phyloP scores from a whole-genome alignment of 2,329 filamentous ascomycete genomes.

The Rutstroemia sp. region DNA sequence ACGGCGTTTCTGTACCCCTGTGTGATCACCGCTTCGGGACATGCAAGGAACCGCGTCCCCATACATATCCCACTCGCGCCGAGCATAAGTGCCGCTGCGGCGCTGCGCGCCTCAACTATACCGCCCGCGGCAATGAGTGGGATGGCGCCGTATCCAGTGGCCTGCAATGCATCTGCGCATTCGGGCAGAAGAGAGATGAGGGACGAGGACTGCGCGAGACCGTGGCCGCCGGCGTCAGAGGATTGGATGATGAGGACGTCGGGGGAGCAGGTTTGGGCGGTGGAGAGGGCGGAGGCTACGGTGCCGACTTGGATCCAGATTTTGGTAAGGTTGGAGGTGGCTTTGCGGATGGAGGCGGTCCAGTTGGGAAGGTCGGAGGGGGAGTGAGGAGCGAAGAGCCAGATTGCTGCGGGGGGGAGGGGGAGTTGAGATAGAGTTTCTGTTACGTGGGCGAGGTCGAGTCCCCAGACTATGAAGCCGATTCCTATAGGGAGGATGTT shows the following conservation, averaged over 20 bases:
- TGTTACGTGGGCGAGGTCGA: constrained; percentile 30
- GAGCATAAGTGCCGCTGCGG: constrained; percentile 30
- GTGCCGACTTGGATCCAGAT: constrained; percentile 33
- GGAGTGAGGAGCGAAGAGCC: constrained; percentile 39
- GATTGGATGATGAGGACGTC: constrained; percentile 33
- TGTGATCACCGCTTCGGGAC: constrained; percentile 38
- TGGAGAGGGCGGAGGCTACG: constrained; percentile 24
- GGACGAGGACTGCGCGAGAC: constrained; percentile 25
- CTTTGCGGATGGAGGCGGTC: constrained; percentile 24
- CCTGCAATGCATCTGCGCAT: constrained; percentile 25
- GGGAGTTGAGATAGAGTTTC: constrained; percentile 26
- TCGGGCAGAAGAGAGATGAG: constrained; percentile 33
- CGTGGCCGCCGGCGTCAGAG: constrained; percentile 33
- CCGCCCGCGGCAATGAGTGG: constrained; percentile 31
- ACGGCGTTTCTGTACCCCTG: constrained; percentile 41
- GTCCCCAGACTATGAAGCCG: constrained; percentile 41
- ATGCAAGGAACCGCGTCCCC: constrained; percentile 43
- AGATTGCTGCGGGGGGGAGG: constrained; percentile 33
- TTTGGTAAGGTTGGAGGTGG: constrained; percentile 18
- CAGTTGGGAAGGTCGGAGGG: constrained; percentile 24
- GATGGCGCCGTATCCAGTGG: constrained; percentile 19
- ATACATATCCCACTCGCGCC: constrained; percentile 38
- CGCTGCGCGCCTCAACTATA: constrained; percentile 31
- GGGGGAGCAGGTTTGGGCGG: constrained; percentile 19
- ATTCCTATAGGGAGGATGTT: constrained; percentile 38